Base-by-base conservation (phyloP, 257 asterid genomes). In the Solanum sparsipilum region DNA sequence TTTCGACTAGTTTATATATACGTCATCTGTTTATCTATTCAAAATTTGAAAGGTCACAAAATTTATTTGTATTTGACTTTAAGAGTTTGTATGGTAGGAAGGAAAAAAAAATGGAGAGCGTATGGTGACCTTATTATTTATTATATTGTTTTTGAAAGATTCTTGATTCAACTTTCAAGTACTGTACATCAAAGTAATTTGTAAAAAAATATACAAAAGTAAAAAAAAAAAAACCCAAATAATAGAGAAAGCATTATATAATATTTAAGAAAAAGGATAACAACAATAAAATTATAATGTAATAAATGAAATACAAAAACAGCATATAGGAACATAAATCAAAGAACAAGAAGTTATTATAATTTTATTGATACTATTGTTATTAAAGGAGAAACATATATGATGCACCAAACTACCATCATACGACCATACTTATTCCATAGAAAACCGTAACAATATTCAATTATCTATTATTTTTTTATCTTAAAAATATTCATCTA, bases 151-250 rank as follows among this genome's bases (percentile, higher is more conserved):
- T 68, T 13, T 13, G 10, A 13, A 68, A 68, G 0, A 29, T 1
- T 0, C 0, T 68, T 0, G 0, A 0, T 13, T 29, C 5, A 68
- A 27, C 0, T 27, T 4, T 25, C 18, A 65, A 65, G 7, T n/a
- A 65, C 6, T 0, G 20, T 20, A 65, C 16, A 25, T 65, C 2
- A 65, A 25, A 65, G 1, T 0, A 25, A 1, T n/a, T n/a, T n/a
- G 27, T 0, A 65, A 11, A 60, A 21, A 2, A 60, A 46, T 46
- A 13, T 46, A 46, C 2, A 46, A 2, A 0, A 13, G 7, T 46
- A 46, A 1, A 13, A 44, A 46, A 13, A 41, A 46, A 12, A 46
- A 44, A 41, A 10, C 0, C 0, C 1, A 11, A 65, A 65, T 65
- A 25, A 65, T 25, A 65, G 18, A 65, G 1, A 25, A 65, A 65